phyloP scores from a whole-genome alignment of 129 eudicot species.

The Scalesia atractyloides region DNA sequence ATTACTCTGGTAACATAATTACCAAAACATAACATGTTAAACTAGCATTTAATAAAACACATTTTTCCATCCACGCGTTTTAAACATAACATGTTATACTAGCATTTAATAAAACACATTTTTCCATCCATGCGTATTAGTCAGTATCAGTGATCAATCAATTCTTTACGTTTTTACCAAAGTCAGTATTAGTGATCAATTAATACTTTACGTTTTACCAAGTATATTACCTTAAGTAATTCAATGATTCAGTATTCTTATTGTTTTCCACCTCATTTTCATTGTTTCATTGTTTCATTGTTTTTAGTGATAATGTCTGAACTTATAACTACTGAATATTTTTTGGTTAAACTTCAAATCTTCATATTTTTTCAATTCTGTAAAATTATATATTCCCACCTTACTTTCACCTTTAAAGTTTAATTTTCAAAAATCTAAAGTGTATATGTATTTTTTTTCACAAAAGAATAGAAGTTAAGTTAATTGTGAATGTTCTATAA shows the following conservation, averaged over 20 bases:
- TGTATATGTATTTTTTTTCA: background rate
- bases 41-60: background rate
- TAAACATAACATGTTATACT: too few species aligned
- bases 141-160: background rate
- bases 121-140: background rate
- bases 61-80: background rate
- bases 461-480: background rate
- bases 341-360: background rate
- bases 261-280: background rate
- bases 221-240: background rate
- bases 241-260: background rate
- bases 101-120: background rate
- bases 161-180: background rate
- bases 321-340: background rate
- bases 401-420: background rate
- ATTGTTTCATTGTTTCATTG: too few species aligned
- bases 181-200: background rate
- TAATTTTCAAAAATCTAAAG: background rate
- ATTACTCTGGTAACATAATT: background rate
- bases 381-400: background rate
- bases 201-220: background rate
- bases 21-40: background rate
- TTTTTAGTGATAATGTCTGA: background rate
- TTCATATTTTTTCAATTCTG: background rate
- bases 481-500: background rate